Evolutionary conservation across 306 rosid species (phyloP), one percentile per base, ranked within the genome.

Genomic region (Medicago ruthenica): DNA sequence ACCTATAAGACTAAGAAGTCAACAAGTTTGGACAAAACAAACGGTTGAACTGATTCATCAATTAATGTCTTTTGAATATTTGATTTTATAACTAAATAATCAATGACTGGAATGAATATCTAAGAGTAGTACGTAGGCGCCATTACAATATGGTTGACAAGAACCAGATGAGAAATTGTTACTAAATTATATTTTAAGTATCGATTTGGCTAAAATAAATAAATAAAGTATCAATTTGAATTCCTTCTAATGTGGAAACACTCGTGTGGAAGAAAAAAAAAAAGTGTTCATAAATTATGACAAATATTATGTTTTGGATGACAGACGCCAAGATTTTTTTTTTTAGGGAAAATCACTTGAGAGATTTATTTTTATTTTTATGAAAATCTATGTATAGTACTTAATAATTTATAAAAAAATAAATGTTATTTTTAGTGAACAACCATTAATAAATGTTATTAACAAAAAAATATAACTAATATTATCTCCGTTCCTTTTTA

Each of bases 21-120:
- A 55, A 55, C 10, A 55, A 22, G 61, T 55, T 18, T 55, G 34
- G 64, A 58, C 64, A 58, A 58, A 58, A 58, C 36, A 58, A 58
- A 58, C 64, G 22, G n/a, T 22, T 21, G 37, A 22, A 58, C 64
- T 58, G 16, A 22, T 58, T 21, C 37, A 58, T 58, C 34, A 21
- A 58, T 22, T 58, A 58, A 21, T 58, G 63, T 22, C 37, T 20
- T 55, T 20, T 55, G 34, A 55, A 21, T 55, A 15, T 55, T 21
- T 55, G 62, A 9, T 55, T 20, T 20, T 18, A 20, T 55, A 11
- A 55, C 31, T 20, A 6, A 55, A 55, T 55, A 20, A 55, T 55
- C 34, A 53, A 53, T 14, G 8, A 11, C 45, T 41, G 47, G 47
- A 41, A 41, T 41, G 12, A 42, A 11, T 53, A 53, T 53, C 12